Evolutionary conservation across 306 rosid genomes (phyloP).

Genomic region (Astragalus glycyphyllos): DNA sequence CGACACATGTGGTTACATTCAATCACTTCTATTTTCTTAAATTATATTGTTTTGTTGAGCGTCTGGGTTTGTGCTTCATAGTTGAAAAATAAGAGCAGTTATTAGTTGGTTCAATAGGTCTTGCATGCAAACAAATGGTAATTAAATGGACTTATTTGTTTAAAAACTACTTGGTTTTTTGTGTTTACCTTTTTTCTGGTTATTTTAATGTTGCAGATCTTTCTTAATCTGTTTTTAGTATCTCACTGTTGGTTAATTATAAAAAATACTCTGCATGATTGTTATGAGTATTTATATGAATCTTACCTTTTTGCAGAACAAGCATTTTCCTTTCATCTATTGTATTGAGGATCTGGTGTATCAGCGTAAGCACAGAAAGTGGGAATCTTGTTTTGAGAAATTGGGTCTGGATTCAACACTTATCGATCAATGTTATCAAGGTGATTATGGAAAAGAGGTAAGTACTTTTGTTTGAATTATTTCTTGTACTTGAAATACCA

Average conservation of each 20-base stretch:
- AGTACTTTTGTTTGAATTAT: slow-evolving; percentile 36
- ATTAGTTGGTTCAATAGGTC: neutral
- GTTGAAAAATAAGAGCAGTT: neutral
- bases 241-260: slow-evolving; percentile 4
- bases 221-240: slow-evolving; percentile 11
- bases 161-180: neutral
- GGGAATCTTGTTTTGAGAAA: slow-evolving; percentile 78
- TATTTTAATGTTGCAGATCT: neutral
- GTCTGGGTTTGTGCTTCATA: too few relatives aligned
- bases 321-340: slow-evolving; percentile 77
- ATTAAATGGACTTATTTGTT: neutral
- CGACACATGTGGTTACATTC: too few relatives aligned
- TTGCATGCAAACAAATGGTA: slow-evolving; percentile 8
- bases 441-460: slow-evolving; percentile 79
- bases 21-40: too few relatives aligned
- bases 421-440: slow-evolving; percentile 61
- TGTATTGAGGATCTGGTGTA: slow-evolving; percentile 67
- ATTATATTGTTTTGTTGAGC: too few relatives aligned
- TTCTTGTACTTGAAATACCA: neutral
- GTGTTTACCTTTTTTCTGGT: neutral
- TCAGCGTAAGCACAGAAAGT: slow-evolving; percentile 46
- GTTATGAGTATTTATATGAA: slow-evolving; percentile 12
- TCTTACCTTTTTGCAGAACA: slow-evolving; percentile 53
- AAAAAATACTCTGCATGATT: slow-evolving; percentile 14
- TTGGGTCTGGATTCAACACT: slow-evolving; percentile 68